A percentile compares a stretch with the other conserved stretches of the same genome.
Evolutionary conservation across 306 rosid species (phyloP).

Genomic region (Trichosanthes truncata): DNA sequence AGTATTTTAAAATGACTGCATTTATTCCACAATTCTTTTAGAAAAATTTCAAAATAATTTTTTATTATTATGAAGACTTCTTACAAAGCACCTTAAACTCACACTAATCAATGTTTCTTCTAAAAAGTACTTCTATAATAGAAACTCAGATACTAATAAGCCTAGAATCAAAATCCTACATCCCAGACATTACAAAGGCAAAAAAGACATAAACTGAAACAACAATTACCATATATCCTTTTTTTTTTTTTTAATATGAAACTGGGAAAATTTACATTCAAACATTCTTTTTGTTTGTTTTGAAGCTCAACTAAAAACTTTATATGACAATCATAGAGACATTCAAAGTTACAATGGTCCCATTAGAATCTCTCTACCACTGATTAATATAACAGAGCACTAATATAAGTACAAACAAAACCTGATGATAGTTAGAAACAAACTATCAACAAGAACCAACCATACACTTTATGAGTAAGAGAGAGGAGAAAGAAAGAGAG

Average conservation of each 20-base stretch:
- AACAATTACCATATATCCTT: background rate
- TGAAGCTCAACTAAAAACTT: constrained; percentile 1
- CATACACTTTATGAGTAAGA: background rate
- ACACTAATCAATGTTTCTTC: background rate
- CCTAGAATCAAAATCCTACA: too few relatives aligned
- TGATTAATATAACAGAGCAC: constrained; percentile 1
- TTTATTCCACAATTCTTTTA: too few relatives aligned
- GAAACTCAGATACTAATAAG: too few relatives aligned
- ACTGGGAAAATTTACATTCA: background rate
- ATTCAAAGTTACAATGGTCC: constrained; percentile 1
- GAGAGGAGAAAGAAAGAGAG: background rate
- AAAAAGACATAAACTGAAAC: background rate
- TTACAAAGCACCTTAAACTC: background rate
- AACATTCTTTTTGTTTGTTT: background rate
- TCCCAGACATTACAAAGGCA: background rate
- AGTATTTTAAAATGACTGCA: too few relatives aligned
- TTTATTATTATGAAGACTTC: background rate
- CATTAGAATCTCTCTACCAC: constrained; percentile 9
- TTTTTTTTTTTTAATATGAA: background rate
- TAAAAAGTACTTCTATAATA: background rate
- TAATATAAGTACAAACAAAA: constrained; percentile 8
- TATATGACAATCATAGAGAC: constrained; percentile 9
- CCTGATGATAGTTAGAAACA: background rate
- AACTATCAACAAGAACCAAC: constrained; percentile 5
- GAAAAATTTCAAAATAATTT: too few relatives aligned